Conservation (phyloP, 164 flowering plant genomes). For the Tinospora cordifolia region DNA sequence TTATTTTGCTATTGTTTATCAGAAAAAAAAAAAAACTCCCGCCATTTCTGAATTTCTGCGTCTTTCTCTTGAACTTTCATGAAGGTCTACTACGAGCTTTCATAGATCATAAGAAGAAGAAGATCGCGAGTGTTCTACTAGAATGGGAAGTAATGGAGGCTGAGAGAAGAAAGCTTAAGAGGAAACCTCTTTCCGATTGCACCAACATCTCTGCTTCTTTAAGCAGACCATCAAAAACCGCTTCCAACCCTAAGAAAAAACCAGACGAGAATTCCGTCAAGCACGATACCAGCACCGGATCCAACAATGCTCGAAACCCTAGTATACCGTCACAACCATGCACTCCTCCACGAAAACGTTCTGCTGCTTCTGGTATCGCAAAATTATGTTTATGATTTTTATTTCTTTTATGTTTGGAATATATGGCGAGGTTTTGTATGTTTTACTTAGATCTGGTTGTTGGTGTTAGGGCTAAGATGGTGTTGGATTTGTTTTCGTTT, state of each 20-base stretch:
- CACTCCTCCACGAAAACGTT: constrained; percentile 7
- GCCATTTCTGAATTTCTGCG: constrained; percentile 6
- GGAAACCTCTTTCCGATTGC: constrained; percentile 39
- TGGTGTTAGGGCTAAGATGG: not conserved
- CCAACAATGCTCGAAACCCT: constrained; percentile 14
- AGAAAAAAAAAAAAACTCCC: not conserved
- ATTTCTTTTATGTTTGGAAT: not conserved
- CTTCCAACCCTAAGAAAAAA: constrained; percentile 6
- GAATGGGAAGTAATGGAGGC: constrained; percentile 20
- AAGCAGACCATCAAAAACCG: constrained; percentile 3
- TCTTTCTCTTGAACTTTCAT: not conserved
- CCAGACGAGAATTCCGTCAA: constrained; percentile 2
- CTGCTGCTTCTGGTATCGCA: constrained; percentile 13
- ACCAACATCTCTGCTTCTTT: constrained; percentile 26
- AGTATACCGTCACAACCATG: not conserved
- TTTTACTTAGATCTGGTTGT: not conserved
- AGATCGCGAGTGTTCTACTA: not conserved
- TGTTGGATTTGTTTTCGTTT: not conserved
- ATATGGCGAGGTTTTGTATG: not conserved
- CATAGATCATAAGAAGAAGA: not conserved
- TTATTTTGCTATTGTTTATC: no score
- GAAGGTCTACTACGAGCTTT: not conserved
- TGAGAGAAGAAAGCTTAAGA: constrained; percentile 14
- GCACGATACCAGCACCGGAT: constrained; percentile 8
- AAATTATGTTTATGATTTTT: not conserved